Evolutionary conservation across 768 basidiomycete genomes (phyloP), one percentile per base, ranked within the genome.

Genomic region (Epithele typhae): DNA sequence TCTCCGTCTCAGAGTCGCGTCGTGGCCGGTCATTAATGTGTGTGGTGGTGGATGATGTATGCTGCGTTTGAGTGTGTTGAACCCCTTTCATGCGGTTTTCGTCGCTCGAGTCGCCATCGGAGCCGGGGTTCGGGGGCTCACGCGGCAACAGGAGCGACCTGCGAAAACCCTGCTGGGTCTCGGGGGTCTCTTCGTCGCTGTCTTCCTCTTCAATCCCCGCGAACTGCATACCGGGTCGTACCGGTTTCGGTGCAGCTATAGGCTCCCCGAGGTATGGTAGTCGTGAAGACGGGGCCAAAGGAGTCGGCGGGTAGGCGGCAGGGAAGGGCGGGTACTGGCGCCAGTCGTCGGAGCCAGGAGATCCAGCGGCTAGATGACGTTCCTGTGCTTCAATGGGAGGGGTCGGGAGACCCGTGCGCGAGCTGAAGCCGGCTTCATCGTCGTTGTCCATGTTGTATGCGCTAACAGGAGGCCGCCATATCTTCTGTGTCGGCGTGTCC

Each of bases 271-370:
- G 35, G 5, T 48, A 32, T 1, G 54, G 49, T 11, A 59, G 35
- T 34, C 30, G 43, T 19, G 53, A 46, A 1, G 51, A 40, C 4
- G 43, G 33, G 22, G 46, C 43, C 11, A 53, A 42, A 6, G 64
- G 64, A 1, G 62, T 87, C 0, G 83, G 72, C 8, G 85, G 86
- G 57, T 89, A 89, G 25, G 87, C 87, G 4, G 87, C 79, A 24
- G 87, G 87, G 43, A 87, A 82, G 15, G 81, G 70, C 11, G 85
- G 85, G 54, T 87, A 89, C 59, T 77, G 45, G 34, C n/a, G n/a
- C n/a, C n/a, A n/a, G n/a, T n/a, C n/a, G n/a, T n/a, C n/a, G n/a
- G n/a, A n/a, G n/a, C n/a, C n/a, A n/a, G n/a, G n/a, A n/a, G n/a
- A n/a, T n/a, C n/a, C n/a, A 24, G 49, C 46, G 22, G 25, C 25